Base-by-base conservation (phyloP, 169 alveolate species). In the Theileria equi region DNA sequence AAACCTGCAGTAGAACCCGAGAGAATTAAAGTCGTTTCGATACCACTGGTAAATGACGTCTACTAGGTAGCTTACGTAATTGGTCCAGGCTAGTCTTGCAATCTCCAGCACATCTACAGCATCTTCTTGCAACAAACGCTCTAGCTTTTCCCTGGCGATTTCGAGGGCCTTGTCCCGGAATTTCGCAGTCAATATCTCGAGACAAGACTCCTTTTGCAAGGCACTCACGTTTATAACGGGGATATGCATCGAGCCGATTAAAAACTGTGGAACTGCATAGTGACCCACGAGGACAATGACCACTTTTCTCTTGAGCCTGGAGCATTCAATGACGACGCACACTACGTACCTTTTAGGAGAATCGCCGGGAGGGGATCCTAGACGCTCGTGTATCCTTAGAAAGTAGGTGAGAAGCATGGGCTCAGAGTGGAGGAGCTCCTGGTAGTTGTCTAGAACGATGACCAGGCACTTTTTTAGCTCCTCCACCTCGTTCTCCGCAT, bases 31-130 rank as follows among this genome's bases (percentile, higher is more conserved):
- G 61, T 67, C 79, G 11, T 48, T 58, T 28, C 25, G 28, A 41
- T 67, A 67, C 79, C 79, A 67, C 40, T 36, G 26, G 60, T 67
- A 55, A 10, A 67, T 59, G n/a, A 54, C 60, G 1, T 45, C 69
- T 21, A 67, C 58, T 1, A 67, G 13, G 48, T 67, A 58, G 7
- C 17, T 36, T 25, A 67, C 79, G 55, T 16, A 67, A 13, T 49
- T 62, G 3, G 34, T 47, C 67, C 67, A 67, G 3, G 57, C n/a
- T n/a, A n/a, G n/a, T n/a, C n/a, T n/a, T n/a, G n/a, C n/a, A n/a
- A n/a, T n/a, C n/a, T n/a, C n/a, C n/a, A n/a, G n/a, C n/a, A n/a
- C n/a, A n/a, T n/a, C n/a, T n/a, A n/a, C n/a, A n/a, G n/a, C n/a
- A n/a, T n/a, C n/a, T n/a, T n/a, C n/a, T n/a, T n/a, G n/a, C n/a